Base-by-base conservation (phyloP, 1,284 basidiomycete species). In the Trichosporon asahii region DNA sequence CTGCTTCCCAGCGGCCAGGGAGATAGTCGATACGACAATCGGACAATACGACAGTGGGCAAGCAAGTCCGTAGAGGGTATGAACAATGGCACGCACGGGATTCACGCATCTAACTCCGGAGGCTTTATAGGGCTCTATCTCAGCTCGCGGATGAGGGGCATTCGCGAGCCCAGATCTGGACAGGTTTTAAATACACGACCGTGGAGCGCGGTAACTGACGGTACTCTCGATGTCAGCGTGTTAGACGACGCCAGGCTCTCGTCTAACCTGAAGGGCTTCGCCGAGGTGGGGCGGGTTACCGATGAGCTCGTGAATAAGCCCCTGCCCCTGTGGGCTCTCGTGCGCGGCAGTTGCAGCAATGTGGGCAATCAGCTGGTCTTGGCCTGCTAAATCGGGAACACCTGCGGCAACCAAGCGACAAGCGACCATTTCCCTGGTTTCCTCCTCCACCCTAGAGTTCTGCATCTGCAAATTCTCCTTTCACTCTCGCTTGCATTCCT, bases 211-310 rank as follows among this genome's bases (percentile, higher is more conserved):
- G 15, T n/a, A 3, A n/a, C 18, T 44, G 15, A 3, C 40, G 15
- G 18, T 8, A 3, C 5, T 3, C 15, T n/a, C 12, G 18, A 44
- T 18, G 4, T 44, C 40, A 44, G 40, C 5, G 9, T 5, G 40
- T 12, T 61, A 49, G n/a, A 68, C 67, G 57, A 67, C 40, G 40
- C 40, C 40, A 44, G 40, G 18, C 40, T 44, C 40, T 44, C 40
- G 12, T 18, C 40, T n/a, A 8, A 18, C 40, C 40, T 44, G 18
- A 3, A 11, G n/a, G n/a, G 9, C 21, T 25, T 53, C 49, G 7
- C 49, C 49, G 49, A 53, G 8, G 23, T 53, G 49, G 49, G 49
- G 49, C 49, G 49, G 49, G 49, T 23, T 53, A 25, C 23, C 49
- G 21, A 33, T 23, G 49, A 8, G 8, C 49, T 53, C 23, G 21